Evolutionary conservation across 1,284 basidiomycete genomes (phyloP).

Genomic region (Marasmius oreades): DNA sequence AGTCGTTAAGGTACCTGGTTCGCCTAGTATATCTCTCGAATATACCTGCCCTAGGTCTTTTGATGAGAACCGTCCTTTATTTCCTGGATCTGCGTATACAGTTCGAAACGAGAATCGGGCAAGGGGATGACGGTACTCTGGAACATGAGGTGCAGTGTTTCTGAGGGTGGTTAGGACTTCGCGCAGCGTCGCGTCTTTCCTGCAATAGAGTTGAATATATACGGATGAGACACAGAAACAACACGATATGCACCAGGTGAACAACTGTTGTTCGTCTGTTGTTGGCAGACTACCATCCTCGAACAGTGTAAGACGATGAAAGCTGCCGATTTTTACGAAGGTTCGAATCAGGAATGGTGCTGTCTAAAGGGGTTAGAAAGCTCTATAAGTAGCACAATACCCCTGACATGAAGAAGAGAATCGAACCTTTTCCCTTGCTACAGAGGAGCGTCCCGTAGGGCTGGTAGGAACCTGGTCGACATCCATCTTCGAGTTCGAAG

Average conservation of each 20-base stretch:
- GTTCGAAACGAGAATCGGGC: constrained; percentile 75
- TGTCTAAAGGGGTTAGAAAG: constrained; percentile 39
- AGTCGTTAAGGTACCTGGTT: constrained; percentile 56
- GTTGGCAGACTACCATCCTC: constrained; percentile 71
- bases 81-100: constrained; percentile 67
- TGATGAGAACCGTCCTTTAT: constrained; percentile 62
- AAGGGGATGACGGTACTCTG: constrained; percentile 73
- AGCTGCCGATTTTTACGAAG: constrained; percentile 76
- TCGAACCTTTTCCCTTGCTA: constrained; percentile 39
- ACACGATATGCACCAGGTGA: constrained; percentile 54
- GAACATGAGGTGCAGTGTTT: constrained; percentile 54
- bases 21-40: constrained; percentile 76
- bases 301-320: constrained; percentile 67
- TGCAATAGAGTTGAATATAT: constrained; percentile 25
- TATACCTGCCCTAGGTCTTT: constrained; percentile 78
- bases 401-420: not conserved
- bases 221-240: not conserved
- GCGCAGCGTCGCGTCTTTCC: constrained; percentile 76
- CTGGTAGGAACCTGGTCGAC: constrained; percentile 27
- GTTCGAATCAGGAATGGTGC: constrained; percentile 75
- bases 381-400: not conserved
- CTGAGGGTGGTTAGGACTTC: constrained; percentile 75
- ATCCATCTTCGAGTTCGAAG: constrained; percentile 24
- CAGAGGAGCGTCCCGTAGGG: constrained; percentile 30
- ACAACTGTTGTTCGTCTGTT: constrained; percentile 74